Evolutionary conservation across 2,329 filamentous ascomycete genomes (phyloP).

Genomic region (Microcyclosporella mali): DNA sequence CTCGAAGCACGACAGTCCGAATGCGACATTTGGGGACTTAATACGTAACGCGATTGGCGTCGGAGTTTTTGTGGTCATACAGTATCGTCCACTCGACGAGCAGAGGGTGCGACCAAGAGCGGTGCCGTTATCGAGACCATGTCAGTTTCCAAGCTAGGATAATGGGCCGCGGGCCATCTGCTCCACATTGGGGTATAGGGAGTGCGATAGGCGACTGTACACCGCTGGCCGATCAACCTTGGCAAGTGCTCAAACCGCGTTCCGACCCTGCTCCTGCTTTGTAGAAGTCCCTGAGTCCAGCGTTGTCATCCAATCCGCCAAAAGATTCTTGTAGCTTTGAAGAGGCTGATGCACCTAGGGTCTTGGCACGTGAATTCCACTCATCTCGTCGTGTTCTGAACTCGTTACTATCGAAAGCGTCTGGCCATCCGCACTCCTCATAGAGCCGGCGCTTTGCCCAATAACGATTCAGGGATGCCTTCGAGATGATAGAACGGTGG

Average conservation of each 20-base stretch:
- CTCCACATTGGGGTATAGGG: not conserved
- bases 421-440: slow-evolving; percentile 1
- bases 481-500: not conserved
- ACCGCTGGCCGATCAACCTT: no score
- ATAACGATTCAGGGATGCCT: not conserved
- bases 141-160: not conserved
- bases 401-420: not conserved
- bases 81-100: no score
- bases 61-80: no score
- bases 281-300: not conserved
- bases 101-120: no score
- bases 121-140: no score
- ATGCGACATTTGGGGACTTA: no score
- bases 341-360: not conserved
- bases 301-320: not conserved
- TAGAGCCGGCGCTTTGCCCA: slow-evolving; percentile 1
- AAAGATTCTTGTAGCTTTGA: not conserved
- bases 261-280: not conserved
- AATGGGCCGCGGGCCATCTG: not conserved
- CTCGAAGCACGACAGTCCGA: no score
- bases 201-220: not conserved
- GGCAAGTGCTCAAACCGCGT: not conserved
- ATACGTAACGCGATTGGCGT: no score
- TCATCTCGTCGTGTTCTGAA: not conserved
- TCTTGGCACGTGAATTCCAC: not conserved